Base-by-base conservation (phyloP, 306 rosid species). In the Mimosa pudica region DNA sequence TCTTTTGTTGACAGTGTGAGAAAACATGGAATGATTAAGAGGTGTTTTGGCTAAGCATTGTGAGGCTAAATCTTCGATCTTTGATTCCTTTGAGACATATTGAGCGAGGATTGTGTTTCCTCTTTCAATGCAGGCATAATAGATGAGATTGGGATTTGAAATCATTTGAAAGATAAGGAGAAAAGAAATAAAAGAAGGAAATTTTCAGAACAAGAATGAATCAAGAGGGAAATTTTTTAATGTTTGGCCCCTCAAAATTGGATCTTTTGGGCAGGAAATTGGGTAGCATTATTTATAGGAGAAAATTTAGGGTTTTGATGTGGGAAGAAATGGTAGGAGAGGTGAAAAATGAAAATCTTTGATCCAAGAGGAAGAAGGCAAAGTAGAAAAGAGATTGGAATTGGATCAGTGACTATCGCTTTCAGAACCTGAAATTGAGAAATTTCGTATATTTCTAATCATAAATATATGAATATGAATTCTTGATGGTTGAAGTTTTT, bases 121-220 rank as follows among this genome's bases (percentile, higher is more conserved):
- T 70, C 81, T 82, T 4, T 96, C 96, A 93, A 93, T 90, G 96
- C 98, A 93, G 24, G 85, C 82, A 48, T 95, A 91, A 71, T 83
- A 82, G 66, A 95, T 84, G 10, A 87, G 80, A 57, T 86, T 83
- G 18, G 97, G 98, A 81, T 90, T 90, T 18, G 74, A 70, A 80
- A 80, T 81, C 96, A 91, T 90, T 71, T 46, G 84, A 70, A 47
- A 67, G 42, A 60, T 51, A 45, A 6, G 5, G 55, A 46, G 57
- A 14, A 32, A 10, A 55, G 36, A 30, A 45, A 30, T 65, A 10
- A 24, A 24, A 24, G 30, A 24, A 24, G 30, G 45, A 38, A 72
- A 33, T 20, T 10, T 71, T 71, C 0, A 18, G 20, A 35, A 35
- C 18, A 64, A 17, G 48, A 57, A 71, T 61, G 58, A 32, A 55